Evolutionary conservation across 306 rosid species (phyloP).

Genomic region (Dicorynia guianensis): DNA sequence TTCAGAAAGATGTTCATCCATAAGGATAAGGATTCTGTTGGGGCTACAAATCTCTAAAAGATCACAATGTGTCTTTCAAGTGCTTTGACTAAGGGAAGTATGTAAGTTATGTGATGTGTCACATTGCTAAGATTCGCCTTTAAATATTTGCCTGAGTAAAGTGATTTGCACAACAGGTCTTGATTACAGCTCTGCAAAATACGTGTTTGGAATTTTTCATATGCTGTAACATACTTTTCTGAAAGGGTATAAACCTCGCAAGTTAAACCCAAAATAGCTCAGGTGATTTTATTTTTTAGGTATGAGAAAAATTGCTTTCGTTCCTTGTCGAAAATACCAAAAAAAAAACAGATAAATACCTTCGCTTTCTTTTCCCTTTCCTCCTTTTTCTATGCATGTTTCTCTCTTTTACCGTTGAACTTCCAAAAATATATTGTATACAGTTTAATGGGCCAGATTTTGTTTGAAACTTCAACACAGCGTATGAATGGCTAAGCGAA

Average conservation of each 20-base stretch:
- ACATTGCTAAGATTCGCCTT: constrained; percentile 7
- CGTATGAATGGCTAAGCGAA: too few species aligned
- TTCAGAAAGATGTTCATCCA: constrained; percentile 78
- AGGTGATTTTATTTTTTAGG: too few species aligned
- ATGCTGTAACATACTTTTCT: not conserved
- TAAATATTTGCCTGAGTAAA: constrained; percentile 4
- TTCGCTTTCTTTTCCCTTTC: too few species aligned
- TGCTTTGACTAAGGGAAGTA: constrained; percentile 5
- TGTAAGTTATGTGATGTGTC: constrained; percentile 11
- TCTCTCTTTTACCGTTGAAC: too few species aligned
- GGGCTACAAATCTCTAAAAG: not conserved
- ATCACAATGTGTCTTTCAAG: not conserved
- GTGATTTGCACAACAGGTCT: not conserved
- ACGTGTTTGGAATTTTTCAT: not conserved
- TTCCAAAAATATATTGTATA: too few species aligned
- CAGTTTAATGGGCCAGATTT: too few species aligned
- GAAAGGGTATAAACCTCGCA: not conserved
- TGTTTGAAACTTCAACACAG: too few species aligned
- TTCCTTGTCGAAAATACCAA: too few species aligned
- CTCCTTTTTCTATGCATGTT: too few species aligned
- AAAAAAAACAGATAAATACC: too few species aligned
- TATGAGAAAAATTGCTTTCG: too few species aligned
- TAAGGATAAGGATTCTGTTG: constrained; percentile 39
- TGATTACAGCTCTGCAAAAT: not conserved
- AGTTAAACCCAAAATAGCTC: not conserved